phyloP scores from a whole-genome alignment of 2,329 filamentous ascomycete species.

The Triangularia setosa region DNA sequence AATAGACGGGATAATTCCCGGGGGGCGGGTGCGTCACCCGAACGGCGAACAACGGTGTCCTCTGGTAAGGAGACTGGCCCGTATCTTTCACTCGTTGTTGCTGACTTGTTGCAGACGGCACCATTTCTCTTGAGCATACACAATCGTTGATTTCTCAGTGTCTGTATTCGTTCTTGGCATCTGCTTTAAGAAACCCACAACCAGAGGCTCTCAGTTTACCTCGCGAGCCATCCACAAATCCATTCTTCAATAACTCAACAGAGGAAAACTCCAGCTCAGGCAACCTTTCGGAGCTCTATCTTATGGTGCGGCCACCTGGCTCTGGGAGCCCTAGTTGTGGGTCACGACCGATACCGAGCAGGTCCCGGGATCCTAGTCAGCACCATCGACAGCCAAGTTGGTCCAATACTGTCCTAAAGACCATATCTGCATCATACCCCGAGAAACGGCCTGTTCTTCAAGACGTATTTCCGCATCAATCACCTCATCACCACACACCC shows the following conservation, averaged over 20 bases:
- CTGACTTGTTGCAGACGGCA: conserved; percentile 23
- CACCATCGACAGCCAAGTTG: conserved; percentile 30
- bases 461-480: conserved; percentile 11
- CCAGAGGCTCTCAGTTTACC: neutral
- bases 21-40: conserved; percentile 7
- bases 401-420: conserved; percentile 30
- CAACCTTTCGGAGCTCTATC: neutral
- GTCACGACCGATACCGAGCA: neutral
- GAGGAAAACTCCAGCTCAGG: neutral
- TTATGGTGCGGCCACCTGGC: conserved; percentile 5
- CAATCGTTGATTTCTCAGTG: conserved; percentile 45
- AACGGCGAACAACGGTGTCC: conserved; percentile 11
- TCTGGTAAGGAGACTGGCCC: conserved; percentile 3
- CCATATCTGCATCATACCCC: conserved; percentile 45
- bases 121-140: conserved; percentile 57
- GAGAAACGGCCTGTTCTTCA: conserved; percentile 32
- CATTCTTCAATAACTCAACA: conserved; percentile 2
- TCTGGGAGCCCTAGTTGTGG: conserved; percentile 5
- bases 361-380: neutral
- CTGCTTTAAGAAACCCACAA: conserved; percentile 25
- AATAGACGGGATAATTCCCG: conserved; percentile 21
- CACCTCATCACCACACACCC: conserved; percentile 8
- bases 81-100: neutral
- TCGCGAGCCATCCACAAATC: neutral
- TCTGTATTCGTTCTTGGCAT: conserved; percentile 36